Evolutionary conservation across 2,329 filamentous ascomycete genomes (phyloP).

Genomic region (Hirsutella minnesotensis): DNA sequence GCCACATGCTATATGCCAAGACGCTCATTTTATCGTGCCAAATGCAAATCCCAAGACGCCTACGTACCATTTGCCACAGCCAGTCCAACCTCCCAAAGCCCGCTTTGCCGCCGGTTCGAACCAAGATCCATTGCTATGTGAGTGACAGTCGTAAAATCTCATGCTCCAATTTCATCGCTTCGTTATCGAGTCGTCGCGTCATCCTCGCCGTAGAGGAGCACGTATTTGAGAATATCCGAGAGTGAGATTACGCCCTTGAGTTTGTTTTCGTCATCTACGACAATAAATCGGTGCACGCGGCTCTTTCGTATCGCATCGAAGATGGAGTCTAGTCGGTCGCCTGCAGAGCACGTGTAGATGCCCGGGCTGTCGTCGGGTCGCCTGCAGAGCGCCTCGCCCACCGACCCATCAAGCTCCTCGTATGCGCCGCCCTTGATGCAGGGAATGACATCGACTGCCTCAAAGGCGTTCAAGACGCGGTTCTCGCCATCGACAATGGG

Average conservation of each 20-base stretch:
- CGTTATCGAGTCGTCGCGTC: neutral
- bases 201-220: constrained; percentile 68
- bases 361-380: constrained; percentile 85
- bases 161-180: neutral
- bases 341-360: constrained; percentile 88
- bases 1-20: no score
- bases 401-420: constrained; percentile 74
- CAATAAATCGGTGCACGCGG: constrained; percentile 81
- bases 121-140: neutral
- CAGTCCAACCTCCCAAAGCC: no score
- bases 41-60: no score
- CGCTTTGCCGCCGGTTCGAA: neutral
- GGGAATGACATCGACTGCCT: constrained; percentile 92
- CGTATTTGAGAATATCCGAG: constrained; percentile 93
- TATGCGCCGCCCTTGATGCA: constrained; percentile 90
- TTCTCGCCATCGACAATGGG: constrained; percentile 75
- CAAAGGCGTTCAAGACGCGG: constrained; percentile 86
- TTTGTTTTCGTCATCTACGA: constrained; percentile 80
- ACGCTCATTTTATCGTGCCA: no score
- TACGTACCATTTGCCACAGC: no score
- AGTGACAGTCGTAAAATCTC: neutral
- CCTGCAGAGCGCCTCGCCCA: constrained; percentile 81
- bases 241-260: constrained; percentile 84
- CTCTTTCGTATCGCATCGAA: constrained; percentile 96
- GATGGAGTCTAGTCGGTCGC: constrained; percentile 87